Evolutionary conservation across 176 grass and related monocot species (phyloP).

Genomic region (Echinochloa phyllopogon): DNA sequence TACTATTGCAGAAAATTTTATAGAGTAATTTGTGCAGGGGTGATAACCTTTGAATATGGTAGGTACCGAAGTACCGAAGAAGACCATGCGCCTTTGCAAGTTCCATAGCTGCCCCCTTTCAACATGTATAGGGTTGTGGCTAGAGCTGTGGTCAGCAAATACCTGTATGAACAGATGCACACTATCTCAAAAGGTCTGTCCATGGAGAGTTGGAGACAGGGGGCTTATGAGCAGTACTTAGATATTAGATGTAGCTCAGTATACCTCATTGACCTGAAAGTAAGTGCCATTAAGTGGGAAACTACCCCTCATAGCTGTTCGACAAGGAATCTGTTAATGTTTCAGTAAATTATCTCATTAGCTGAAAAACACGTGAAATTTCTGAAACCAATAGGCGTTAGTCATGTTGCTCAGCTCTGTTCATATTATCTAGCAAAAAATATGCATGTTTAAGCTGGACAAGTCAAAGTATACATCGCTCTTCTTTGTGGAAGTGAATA

Average conservation of each 20-base stretch:
- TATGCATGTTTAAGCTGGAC: not conserved
- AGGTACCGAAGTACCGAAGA: slow-evolving; percentile 85
- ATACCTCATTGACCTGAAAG: slow-evolving; percentile 99
- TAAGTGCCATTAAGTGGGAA: slow-evolving; percentile 99
- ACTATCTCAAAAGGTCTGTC: slow-evolving; percentile 37
- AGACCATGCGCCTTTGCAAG: slow-evolving; percentile 76
- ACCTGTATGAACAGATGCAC: slow-evolving; percentile 65
- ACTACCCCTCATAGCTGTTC: slow-evolving; percentile 95
- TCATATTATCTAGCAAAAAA: slow-evolving; percentile 18
- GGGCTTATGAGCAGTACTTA: slow-evolving; percentile 18
- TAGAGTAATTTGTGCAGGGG: slow-evolving; percentile 36
- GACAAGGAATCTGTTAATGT: slow-evolving; percentile 81
- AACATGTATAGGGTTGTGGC: slow-evolving; percentile 71
- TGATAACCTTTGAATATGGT: slow-evolving; percentile 81
- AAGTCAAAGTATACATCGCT: slow-evolving; percentile 3
- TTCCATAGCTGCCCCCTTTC: slow-evolving; percentile 76
- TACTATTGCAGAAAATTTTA: slow-evolving; percentile 27
- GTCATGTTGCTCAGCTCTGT: slow-evolving; percentile 32
- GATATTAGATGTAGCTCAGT: slow-evolving; percentile 6
- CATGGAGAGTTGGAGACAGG: slow-evolving; percentile 22
- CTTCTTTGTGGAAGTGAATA: slow-evolving; percentile 20
- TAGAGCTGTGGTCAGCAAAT: slow-evolving; percentile 87
- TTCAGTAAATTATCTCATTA: slow-evolving; percentile 37
- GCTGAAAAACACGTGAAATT: slow-evolving; percentile 16
- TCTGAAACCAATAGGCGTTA: slow-evolving; percentile 31